phyloP scores from a whole-genome alignment of 1,284 basidiomycete species.

The Rhodotorula sp. region DNA sequence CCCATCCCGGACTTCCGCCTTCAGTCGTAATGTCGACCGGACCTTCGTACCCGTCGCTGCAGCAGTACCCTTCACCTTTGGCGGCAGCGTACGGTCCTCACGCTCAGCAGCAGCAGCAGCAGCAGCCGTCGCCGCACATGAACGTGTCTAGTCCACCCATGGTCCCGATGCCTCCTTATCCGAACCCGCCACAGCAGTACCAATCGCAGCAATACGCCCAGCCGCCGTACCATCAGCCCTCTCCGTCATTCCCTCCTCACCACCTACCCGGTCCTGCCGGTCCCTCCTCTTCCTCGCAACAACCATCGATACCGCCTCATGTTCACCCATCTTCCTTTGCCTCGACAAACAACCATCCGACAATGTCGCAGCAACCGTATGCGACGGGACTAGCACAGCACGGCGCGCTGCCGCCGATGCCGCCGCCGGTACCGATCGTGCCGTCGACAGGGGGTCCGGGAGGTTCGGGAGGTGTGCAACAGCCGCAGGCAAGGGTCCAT shows the following conservation, averaged over 20 bases:
- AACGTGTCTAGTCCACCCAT: not conserved
- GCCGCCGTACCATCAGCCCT: not conserved
- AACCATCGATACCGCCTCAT: no score
- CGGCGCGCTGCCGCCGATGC: not conserved
- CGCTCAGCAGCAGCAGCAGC: not conserved
- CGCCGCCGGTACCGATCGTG: not conserved
- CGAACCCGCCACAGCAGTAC: not conserved
- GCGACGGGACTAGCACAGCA: no score
- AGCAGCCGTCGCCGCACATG: not conserved
- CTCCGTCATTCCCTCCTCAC: no score
- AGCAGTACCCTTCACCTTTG: not conserved
- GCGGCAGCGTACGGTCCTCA: not conserved
- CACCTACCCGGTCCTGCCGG: no score
- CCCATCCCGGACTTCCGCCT: not conserved
- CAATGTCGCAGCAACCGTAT: no score
- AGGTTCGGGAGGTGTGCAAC: not conserved
- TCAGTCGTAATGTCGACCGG: not conserved
- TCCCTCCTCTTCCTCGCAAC: no score
- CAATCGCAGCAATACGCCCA: not conserved
- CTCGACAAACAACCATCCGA: no score
- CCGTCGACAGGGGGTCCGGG: not conserved
- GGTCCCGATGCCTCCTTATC: not conserved
- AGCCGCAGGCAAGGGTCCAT: not conserved
- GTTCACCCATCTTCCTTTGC: no score
- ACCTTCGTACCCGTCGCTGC: not conserved